These are phyloP conservation scores for Phyllosticta ampelicida DNA, from an alignment of 2,329 filamentous ascomycete species.

Conservation along the genomic window DNA sequence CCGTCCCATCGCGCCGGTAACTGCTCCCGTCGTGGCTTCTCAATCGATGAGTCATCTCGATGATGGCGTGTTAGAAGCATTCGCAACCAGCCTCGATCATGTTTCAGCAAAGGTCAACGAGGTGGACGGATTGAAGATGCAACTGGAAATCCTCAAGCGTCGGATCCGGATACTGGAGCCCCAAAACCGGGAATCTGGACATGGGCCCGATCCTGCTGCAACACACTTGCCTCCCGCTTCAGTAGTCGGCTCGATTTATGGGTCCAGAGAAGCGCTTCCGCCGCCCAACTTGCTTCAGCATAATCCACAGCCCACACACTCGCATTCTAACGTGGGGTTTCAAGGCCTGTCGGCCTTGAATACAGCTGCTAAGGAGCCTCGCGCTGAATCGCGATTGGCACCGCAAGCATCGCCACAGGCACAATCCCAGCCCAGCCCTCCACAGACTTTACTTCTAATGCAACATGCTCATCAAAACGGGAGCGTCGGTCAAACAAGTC, in stretches of 20 bases:
- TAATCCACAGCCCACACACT: background rate
- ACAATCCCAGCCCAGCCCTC: background rate
- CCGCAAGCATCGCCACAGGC: background rate
- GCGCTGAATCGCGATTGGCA: constrained; percentile 1
- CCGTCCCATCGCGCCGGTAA: constrained; percentile 10
- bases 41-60: constrained; percentile 14
- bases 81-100: constrained; percentile 31
- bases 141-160: constrained; percentile 39
- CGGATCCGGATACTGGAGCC: constrained; percentile 31
- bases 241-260: background rate
- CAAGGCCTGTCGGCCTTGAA: background rate
- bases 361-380: constrained; percentile 4
- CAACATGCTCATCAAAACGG: background rate
- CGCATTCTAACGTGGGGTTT: background rate
- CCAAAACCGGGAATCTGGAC: background rate
- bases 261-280: background rate
- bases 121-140: constrained; percentile 36
- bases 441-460: background rate
- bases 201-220: background rate
- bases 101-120: constrained; percentile 35
- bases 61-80: constrained; percentile 33
- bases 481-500: background rate
- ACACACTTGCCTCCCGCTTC: background rate
- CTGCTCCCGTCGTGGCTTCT: constrained; percentile 4
- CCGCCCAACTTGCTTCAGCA: constrained; percentile 7